These are phyloP conservation scores for Pythium brachiatum DNA, from an alignment of 352 stramenopile genomes.

Conservation along the genomic window DNA sequence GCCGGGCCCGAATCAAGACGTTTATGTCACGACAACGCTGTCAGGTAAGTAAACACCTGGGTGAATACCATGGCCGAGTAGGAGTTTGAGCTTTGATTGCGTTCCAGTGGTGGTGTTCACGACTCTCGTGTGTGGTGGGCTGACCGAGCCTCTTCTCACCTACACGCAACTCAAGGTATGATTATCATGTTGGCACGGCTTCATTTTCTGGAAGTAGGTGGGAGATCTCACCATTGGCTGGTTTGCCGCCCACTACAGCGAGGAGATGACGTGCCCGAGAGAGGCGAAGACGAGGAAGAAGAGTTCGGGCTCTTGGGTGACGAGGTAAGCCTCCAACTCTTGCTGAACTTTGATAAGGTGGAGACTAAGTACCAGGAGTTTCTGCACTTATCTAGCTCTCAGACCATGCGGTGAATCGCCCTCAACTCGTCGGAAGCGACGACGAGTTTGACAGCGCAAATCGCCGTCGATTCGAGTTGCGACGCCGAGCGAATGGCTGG, in stretches of 20 bases:
- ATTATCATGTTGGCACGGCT: neutral
- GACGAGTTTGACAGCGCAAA: conserved; percentile 13
- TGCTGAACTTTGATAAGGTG: too few relatives aligned
- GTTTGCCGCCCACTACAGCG: conserved; percentile 11
- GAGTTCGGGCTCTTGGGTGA: conserved; percentile 41
- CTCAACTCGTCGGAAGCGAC: conserved; percentile 23
- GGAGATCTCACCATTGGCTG: too few relatives aligned
- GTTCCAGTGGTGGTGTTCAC: conserved; percentile 93
- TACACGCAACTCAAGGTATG: conserved; percentile 65
- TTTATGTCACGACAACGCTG: conserved; percentile 74
- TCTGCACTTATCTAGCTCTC: conserved; percentile 31
- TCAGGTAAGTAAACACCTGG: too few relatives aligned
- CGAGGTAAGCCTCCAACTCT: conserved; percentile 18
- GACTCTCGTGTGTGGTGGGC: conserved; percentile 93
- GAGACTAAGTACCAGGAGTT: too few relatives aligned
- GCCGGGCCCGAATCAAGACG: conserved; percentile 90
- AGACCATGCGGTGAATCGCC: conserved; percentile 31
- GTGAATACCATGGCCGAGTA: too few relatives aligned
- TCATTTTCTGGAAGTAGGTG: too few relatives aligned
- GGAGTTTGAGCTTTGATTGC: neutral
- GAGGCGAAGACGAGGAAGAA: conserved; percentile 37
- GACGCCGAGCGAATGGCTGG: conserved; percentile 32
- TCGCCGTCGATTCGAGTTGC: conserved; percentile 25
- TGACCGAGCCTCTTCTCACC: conserved; percentile 89
- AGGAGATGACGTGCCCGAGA: conserved; percentile 9